phyloP scores from a whole-genome alignment of 2,329 filamentous ascomycete genomes.

The Capronia americana region DNA sequence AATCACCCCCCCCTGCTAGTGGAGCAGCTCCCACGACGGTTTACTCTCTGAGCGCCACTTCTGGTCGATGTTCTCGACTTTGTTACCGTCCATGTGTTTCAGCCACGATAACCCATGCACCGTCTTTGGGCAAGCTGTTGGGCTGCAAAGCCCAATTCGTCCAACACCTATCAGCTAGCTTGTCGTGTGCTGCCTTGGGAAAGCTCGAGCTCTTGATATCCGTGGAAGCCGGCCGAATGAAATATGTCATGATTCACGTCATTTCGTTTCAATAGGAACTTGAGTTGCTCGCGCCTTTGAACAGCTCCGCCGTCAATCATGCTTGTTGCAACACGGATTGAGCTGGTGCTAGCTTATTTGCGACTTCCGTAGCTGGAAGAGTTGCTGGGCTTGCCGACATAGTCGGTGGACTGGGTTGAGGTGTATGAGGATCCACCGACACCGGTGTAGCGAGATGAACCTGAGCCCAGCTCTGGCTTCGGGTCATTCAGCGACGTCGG shows the following conservation, averaged over 20 bases:
- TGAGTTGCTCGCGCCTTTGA: background rate
- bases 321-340: background rate
- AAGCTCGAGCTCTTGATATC: background rate
- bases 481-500: conserved; percentile 16
- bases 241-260: background rate
- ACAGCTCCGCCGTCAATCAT: background rate
- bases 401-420: background rate
- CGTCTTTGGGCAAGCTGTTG: background rate
- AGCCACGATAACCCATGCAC: background rate
- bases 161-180: background rate
- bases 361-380: conserved; percentile 8
- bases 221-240: background rate
- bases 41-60: background rate
- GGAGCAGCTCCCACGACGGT: no score
- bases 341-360: background rate
- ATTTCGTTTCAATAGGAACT: background rate
- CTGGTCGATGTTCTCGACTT: background rate
- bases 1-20: no score
- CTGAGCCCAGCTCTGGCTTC: conserved; percentile 15
- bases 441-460: conserved; percentile 7
- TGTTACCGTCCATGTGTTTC: background rate
- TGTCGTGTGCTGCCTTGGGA: no score
- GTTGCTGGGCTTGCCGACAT: conserved; percentile 9
- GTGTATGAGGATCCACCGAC: conserved; percentile 1
- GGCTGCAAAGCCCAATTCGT: background rate